These are phyloP conservation scores for Sugiyamaella marilandica DNA, from an alignment of 805 yeast genomes.

Conservation along the genomic window DNA sequence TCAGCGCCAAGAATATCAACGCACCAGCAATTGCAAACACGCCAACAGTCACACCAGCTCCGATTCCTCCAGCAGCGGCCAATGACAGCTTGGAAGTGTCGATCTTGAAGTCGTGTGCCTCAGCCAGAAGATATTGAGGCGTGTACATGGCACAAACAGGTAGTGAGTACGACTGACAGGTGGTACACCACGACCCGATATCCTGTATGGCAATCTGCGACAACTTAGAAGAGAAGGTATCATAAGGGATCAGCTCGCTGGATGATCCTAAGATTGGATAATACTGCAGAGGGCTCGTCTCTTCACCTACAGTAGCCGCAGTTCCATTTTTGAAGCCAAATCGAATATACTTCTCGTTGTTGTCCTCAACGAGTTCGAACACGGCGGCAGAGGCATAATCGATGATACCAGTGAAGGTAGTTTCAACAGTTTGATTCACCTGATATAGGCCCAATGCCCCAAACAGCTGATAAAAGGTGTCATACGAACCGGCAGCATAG, in stretches of 20 bases:
- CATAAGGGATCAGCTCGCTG: constrained; percentile 35
- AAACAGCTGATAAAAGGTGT: constrained; percentile 40
- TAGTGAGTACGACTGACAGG: constrained; percentile 32
- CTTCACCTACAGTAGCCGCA: constrained; percentile 23
- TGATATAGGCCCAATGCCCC: constrained; percentile 35
- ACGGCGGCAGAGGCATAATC: constrained; percentile 43
- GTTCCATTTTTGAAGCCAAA: constrained; percentile 47
- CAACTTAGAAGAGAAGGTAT: constrained; percentile 33
- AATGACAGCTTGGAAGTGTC: constrained; percentile 23
- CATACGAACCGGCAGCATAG: constrained; percentile 44
- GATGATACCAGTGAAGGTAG: constrained; percentile 43
- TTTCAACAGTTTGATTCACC: constrained; percentile 27
- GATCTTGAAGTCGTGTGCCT: constrained; percentile 25
- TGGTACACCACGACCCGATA: constrained; percentile 38
- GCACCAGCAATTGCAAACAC: constrained; percentile 37
- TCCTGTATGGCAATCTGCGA: constrained; percentile 28
- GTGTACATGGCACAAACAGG: constrained; percentile 35
- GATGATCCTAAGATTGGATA: constrained; percentile 39
- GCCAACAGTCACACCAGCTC: constrained; percentile 45
- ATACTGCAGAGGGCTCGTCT: constrained; percentile 24
- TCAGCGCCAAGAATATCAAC: constrained; percentile 21
- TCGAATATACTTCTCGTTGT: constrained; percentile 36
- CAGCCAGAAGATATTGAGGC: constrained; percentile 18
- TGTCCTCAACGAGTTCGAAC: constrained; percentile 37
- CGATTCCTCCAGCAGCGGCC: constrained; percentile 49